Evolutionary conservation across 2,329 filamentous ascomycete species (phyloP).

Genomic region (Aspergillus brasiliensis): DNA sequence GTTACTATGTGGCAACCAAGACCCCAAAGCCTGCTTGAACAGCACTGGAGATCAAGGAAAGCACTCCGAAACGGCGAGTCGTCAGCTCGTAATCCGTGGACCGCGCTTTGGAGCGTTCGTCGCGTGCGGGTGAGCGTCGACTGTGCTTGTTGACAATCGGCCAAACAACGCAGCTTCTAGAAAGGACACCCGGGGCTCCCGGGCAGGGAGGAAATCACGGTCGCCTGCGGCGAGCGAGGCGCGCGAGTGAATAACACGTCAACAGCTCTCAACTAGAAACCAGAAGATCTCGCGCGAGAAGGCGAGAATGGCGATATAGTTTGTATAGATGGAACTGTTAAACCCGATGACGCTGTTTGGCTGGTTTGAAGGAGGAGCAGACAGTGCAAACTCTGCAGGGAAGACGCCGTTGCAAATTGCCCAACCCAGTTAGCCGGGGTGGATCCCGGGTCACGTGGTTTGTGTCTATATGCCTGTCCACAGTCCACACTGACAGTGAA

Average conservation of each 20-base stretch:
- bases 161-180: background rate
- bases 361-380: conserved; percentile 43
- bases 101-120: background rate
- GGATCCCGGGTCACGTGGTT: background rate
- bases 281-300: no score
- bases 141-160: background rate
- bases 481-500: no score
- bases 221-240: background rate
- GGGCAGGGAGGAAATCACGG: conserved; percentile 1
- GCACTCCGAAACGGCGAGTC: background rate
- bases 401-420: conserved; percentile 1
- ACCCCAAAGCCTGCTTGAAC: background rate
- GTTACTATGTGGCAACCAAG: background rate
- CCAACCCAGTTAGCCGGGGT: background rate
- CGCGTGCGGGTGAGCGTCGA: background rate
- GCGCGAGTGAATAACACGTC: conserved; percentile 8
- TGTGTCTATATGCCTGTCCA: background rate
- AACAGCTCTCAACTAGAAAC: no score
- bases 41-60: no score
- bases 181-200: background rate
- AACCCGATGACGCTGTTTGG: conserved; percentile 38
- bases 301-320: conserved; percentile 18
- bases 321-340: conserved; percentile 16
- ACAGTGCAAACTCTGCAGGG: conserved; percentile 43
- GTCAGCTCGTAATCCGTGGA: background rate